Evolutionary conservation across 768 basidiomycete genomes (phyloP).

Genomic region (Coprinopsis marcescibilis): DNA sequence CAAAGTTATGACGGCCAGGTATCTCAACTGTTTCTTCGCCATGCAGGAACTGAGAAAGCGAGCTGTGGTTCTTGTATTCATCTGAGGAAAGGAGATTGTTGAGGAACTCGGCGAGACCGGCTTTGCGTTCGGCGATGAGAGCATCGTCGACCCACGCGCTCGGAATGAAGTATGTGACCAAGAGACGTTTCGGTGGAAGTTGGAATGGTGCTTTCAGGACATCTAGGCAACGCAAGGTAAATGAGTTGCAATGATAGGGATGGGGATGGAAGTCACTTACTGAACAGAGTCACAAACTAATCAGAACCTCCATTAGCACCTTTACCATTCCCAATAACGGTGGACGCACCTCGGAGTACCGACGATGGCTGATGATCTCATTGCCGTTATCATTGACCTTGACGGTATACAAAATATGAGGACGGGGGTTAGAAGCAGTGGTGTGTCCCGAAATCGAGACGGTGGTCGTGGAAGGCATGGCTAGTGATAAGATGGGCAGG

Average conservation of each 20-base stretch:
- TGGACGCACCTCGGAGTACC: constrained; percentile 40
- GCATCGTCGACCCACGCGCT: constrained; percentile 40
- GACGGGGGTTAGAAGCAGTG: constrained; percentile 40
- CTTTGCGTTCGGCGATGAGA: constrained; percentile 40
- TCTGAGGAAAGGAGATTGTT: constrained; percentile 24
- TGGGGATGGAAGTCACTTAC: not conserved
- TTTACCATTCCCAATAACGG: not conserved
- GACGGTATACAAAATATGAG: constrained; percentile 42
- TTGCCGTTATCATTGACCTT: constrained; percentile 28
- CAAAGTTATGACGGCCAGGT: not conserved
- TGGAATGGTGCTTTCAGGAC: constrained; percentile 20
- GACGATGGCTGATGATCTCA: constrained; percentile 22
- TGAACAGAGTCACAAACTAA: constrained; percentile 6
- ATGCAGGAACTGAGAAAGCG: constrained; percentile 29
- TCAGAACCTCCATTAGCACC: not conserved
- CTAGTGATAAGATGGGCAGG: no score
- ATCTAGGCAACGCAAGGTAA: constrained; percentile 6
- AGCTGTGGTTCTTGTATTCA: constrained; percentile 23
- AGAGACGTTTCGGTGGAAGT: constrained; percentile 37
- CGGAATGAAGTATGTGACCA: constrained; percentile 37
- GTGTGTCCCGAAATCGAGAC: constrained; percentile 38
- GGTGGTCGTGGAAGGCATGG: constrained; percentile 11
- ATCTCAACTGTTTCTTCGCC: not conserved
- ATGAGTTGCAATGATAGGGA: not conserved
- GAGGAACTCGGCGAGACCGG: constrained; percentile 34